Conservation (phyloP, 177 flowering plant genomes). For the Tripterygium wilfordii region DNA sequence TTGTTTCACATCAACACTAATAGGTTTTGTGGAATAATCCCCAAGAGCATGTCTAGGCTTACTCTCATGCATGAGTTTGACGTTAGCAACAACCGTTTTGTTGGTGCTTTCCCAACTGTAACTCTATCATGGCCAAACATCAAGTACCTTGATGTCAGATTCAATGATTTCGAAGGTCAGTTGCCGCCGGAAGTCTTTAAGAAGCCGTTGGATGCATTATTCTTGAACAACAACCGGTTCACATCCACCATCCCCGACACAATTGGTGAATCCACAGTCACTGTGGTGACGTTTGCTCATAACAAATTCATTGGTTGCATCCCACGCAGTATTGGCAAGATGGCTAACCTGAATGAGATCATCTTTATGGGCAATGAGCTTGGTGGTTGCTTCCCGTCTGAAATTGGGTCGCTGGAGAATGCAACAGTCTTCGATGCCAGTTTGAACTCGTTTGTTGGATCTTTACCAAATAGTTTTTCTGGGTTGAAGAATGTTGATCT, state of each 20-base stretch:
- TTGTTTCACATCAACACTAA: constrained; percentile 66
- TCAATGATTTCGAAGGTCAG: constrained; percentile 63
- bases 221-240: constrained; percentile 65
- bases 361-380: constrained; percentile 31
- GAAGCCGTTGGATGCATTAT: constrained; percentile 50
- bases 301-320: constrained; percentile 59
- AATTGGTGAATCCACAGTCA: constrained; percentile 50
- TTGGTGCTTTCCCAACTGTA: constrained; percentile 55
- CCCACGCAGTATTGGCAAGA: constrained; percentile 52
- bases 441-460: constrained; percentile 34
- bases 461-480: constrained; percentile 26
- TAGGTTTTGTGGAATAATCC: constrained; percentile 68
- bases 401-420: constrained; percentile 39
- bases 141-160: constrained; percentile 57
- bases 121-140: constrained; percentile 31
- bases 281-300: constrained; percentile 52
- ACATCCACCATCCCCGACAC: constrained; percentile 41
- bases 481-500: constrained; percentile 28
- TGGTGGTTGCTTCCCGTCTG: constrained; percentile 55
- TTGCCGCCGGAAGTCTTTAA: constrained; percentile 46
- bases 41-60: constrained; percentile 37
- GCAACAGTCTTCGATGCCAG: constrained; percentile 40
- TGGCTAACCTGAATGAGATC: constrained; percentile 48
- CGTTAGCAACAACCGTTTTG: constrained; percentile 68
- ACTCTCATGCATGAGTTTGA: constrained; percentile 53